A percentile compares a stretch with the other conserved stretches of the same genome.
Evolutionary conservation across 2,329 filamentous ascomycete species (phyloP).

Genomic region (Sporothrix sp.): DNA sequence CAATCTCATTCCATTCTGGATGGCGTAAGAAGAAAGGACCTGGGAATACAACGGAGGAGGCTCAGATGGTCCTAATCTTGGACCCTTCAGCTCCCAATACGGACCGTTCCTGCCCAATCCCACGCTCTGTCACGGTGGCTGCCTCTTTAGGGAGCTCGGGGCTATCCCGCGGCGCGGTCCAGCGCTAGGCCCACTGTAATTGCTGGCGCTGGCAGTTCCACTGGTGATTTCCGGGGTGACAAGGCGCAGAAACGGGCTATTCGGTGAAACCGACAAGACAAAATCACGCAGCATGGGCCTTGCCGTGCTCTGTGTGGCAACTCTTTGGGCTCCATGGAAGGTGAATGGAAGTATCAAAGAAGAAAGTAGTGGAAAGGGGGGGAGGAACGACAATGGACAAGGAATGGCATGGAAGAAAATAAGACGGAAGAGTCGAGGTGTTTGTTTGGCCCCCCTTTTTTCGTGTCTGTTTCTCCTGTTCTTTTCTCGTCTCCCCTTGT

Average conservation of each 20-base stretch:
- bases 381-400: not conserved
- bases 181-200: constrained; percentile 2
- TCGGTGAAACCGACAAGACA: constrained; percentile 5
- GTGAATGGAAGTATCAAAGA: not conserved
- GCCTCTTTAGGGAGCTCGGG: constrained; percentile 12
- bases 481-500: not conserved
- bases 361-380: not conserved
- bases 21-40: too few relatives aligned
- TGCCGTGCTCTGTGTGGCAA: constrained; percentile 4
- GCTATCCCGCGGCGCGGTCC: not conserved
- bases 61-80: too few relatives aligned
- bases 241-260: not conserved
- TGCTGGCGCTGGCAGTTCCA: not conserved
- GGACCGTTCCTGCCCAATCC: constrained; percentile 5
- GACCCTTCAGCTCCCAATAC: not conserved
- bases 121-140: constrained; percentile 4
- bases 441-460: constrained; percentile 4
- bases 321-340: not conserved
- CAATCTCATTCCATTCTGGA: too few relatives aligned
- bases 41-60: too few relatives aligned
- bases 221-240: constrained; percentile 1
- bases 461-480: not conserved
- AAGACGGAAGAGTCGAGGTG: constrained; percentile 2
- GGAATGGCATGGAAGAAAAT: constrained; percentile 9
- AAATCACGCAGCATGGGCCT: constrained; percentile 5